These are phyloP conservation scores for Durio zibethinus DNA, from an alignment of 345 rosid genomes.

Conservation along the genomic window DNA sequence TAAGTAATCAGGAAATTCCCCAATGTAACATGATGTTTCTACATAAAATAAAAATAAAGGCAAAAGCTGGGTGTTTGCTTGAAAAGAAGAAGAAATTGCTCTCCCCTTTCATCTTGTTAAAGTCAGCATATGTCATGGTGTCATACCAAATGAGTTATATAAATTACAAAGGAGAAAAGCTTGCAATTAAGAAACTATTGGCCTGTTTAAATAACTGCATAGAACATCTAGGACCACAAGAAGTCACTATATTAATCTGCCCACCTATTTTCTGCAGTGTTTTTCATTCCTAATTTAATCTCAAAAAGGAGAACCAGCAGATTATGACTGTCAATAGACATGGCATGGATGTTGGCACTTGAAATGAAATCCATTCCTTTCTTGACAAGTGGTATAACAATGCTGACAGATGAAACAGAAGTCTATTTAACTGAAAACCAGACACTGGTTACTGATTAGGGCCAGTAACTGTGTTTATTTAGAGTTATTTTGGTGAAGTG, in stretches of 20 bases:
- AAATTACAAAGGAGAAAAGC: conserved; percentile 5
- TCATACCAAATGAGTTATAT: neutral
- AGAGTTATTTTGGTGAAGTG: conserved; percentile 18
- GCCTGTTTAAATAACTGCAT: neutral
- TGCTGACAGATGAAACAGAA: neutral
- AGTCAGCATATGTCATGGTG: conserved; percentile 26
- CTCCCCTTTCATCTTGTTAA: neutral
- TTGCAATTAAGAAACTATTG: conserved; percentile 9
- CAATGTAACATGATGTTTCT: neutral
- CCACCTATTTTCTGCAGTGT: neutral
- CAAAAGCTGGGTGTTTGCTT: neutral
- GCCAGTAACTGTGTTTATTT: conserved; percentile 16
- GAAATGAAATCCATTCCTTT: neutral
- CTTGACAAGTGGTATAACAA: neutral
- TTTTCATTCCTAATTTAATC: neutral
- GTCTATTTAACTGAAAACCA: conserved; percentile 27
- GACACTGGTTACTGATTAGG: conserved; percentile 9
- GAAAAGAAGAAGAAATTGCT: neutral
- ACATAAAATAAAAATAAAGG: neutral
- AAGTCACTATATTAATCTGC: neutral
- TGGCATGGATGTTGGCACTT: neutral
- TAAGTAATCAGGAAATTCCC: neutral
- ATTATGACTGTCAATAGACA: neutral
- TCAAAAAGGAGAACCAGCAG: conserved; percentile 1
- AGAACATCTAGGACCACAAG: conserved; percentile 29